phyloP scores from a whole-genome alignment of 495 filamentous ascomycete species.

The Aspergillus saccharolyticus region DNA sequence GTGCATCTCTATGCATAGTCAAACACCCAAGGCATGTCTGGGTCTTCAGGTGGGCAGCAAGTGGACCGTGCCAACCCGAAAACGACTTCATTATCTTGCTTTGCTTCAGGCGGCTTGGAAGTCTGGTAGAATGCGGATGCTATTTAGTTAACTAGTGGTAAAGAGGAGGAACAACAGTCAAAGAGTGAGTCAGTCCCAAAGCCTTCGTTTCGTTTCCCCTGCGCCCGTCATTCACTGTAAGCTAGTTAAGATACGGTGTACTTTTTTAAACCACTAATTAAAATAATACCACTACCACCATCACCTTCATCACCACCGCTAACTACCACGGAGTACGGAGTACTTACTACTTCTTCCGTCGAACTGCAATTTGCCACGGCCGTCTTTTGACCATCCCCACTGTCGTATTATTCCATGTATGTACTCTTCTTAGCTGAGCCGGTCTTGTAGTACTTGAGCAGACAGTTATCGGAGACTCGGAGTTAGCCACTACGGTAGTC shows the following conservation, averaged over 20 bases:
- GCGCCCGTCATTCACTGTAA: not conserved
- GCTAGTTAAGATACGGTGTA: no score
- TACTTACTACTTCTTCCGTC: not conserved
- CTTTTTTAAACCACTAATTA: no score
- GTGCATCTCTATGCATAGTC: not conserved
- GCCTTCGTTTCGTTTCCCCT: not conserved
- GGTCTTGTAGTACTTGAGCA: not conserved
- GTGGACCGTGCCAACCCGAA: not conserved
- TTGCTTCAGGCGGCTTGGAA: not conserved
- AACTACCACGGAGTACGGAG: not conserved
- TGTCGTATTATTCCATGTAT: constrained; percentile 25
- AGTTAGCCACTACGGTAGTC: not conserved
- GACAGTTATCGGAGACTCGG: no score
- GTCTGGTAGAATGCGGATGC: not conserved
- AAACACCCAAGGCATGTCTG: not conserved
- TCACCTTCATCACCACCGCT: not conserved
- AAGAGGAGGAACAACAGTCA: not conserved
- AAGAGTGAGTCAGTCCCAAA: not conserved
- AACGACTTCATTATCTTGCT: not conserved
- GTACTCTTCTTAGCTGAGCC: constrained; percentile 1
- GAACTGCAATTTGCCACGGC: constrained; percentile 30
- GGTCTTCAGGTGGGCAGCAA: not conserved
- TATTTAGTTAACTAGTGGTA: not conserved
- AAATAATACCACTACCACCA: not conserved
- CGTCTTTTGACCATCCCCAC: constrained; percentile 22